Percentiles rank a stretch among this genome's conserved stretches.
Conservation (phyloP, 257 asterid species). For the Capsicum rhomboideum region DNA sequence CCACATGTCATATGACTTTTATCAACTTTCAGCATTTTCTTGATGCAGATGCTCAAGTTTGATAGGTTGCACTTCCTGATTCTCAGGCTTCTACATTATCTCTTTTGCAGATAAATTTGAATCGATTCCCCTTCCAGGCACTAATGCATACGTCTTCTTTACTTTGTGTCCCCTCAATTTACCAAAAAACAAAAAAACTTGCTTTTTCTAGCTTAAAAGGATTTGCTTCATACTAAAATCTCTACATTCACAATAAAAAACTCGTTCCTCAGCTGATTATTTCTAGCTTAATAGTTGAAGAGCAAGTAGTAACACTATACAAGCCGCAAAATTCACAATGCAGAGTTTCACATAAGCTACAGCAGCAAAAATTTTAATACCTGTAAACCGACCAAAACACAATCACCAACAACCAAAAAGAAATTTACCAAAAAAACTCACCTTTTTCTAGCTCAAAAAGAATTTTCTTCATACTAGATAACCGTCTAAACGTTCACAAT, state of each 20-base stretch:
- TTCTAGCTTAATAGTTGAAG: not conserved
- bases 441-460: no score
- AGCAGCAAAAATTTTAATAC: not conserved
- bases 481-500: no score
- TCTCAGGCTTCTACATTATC: not conserved
- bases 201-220: not conserved
- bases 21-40: not conserved
- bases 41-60: not conserved
- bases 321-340: not conserved
- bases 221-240: not conserved
- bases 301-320: not conserved
- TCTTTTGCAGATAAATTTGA: not conserved
- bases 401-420: constrained; percentile 17
- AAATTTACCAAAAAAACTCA: not conserved
- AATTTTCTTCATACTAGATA: no score
- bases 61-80: not conserved
- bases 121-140: not conserved
- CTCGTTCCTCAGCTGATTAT: not conserved
- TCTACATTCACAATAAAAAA: not conserved
- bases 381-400: not conserved
- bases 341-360: not conserved
- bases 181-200: not conserved
- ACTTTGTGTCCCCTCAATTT: not conserved
- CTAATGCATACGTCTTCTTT: not conserved
- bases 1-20: not conserved